Conservation (phyloP, 2,329 filamentous ascomycete genomes). For the Metarhizium anisopliae region DNA sequence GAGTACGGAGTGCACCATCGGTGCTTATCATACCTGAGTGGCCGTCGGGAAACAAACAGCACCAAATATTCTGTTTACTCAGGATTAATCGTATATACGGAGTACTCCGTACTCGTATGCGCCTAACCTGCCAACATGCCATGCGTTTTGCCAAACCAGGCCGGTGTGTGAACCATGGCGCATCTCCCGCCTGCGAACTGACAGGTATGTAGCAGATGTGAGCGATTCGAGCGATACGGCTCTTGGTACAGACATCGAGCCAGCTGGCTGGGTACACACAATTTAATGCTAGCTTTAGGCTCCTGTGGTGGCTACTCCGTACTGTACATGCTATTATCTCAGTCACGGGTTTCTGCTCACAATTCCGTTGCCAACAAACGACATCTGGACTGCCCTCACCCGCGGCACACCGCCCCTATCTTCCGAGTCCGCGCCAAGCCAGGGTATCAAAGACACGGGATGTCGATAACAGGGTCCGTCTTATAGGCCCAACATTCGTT, state of each 20-base stretch:
- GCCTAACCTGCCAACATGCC: not conserved
- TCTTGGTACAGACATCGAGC: not conserved
- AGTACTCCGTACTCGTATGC: not conserved
- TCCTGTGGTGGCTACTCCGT: not conserved
- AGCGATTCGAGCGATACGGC: not conserved
- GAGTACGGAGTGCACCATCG: not conserved
- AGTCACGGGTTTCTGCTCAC: not conserved
- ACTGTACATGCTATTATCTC: not conserved
- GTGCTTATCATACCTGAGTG: not conserved
- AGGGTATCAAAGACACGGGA: conserved; percentile 1
- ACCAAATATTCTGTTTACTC: not conserved
- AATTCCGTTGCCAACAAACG: not conserved
- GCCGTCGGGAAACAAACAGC: not conserved
- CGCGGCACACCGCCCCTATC: not conserved
- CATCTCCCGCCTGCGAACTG: too few relatives aligned
- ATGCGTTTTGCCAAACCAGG: not conserved
- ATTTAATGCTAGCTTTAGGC: not conserved
- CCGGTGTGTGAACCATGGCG: not conserved
- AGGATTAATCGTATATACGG: too few relatives aligned
- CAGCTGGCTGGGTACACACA: conserved; percentile 1
- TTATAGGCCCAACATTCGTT: not conserved
- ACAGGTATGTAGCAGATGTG: not conserved
- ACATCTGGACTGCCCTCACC: not conserved
- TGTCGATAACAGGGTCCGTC: not conserved
- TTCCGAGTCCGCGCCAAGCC: conserved; percentile 1